Evolutionary conservation across 2,329 filamentous ascomycete species (phyloP).

Genomic region (Graphilbum fragrans): DNA sequence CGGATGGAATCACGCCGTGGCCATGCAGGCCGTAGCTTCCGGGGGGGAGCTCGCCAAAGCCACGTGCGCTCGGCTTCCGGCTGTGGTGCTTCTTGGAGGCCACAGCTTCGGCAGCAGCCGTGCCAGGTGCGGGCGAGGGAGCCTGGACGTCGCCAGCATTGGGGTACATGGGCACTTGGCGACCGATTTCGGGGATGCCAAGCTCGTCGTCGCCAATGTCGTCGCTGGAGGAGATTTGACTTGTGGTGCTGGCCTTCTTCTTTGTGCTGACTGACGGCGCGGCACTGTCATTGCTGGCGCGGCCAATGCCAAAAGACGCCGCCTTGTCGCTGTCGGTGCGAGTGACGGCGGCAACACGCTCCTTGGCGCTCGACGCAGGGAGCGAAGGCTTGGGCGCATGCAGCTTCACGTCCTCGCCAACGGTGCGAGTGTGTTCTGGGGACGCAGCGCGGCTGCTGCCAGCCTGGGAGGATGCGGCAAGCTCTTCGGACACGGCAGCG

Average conservation of each 20-base stretch:
- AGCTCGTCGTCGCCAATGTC: constrained; percentile 63
- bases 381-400: constrained; percentile 83
- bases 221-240: constrained; percentile 32
- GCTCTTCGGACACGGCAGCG: constrained; percentile 42
- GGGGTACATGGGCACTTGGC: constrained; percentile 86
- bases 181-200: constrained; percentile 85
- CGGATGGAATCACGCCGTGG: constrained; percentile 62
- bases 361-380: constrained; percentile 68
- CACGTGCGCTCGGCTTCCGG: constrained; percentile 61
- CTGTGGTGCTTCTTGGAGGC: constrained; percentile 42
- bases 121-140: constrained; percentile 61
- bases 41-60: constrained; percentile 58
- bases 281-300: constrained; percentile 39
- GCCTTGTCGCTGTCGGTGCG: constrained; percentile 83
- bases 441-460: constrained; percentile 26
- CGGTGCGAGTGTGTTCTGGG: constrained; percentile 63
- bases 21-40: constrained; percentile 91
- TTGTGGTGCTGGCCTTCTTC: constrained; percentile 47
- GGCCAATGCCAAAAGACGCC: constrained; percentile 73
- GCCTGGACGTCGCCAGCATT: constrained; percentile 93
- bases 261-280: constrained; percentile 40
- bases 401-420: constrained; percentile 72
- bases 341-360: constrained; percentile 72
- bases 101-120: constrained; percentile 19
- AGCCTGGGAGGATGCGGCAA: constrained; percentile 25